Percentiles rank a stretch among this genome's conserved stretches.
Conservation (phyloP, 2,329 filamentous ascomycete genomes). For the Paramyrothecium roridum region DNA sequence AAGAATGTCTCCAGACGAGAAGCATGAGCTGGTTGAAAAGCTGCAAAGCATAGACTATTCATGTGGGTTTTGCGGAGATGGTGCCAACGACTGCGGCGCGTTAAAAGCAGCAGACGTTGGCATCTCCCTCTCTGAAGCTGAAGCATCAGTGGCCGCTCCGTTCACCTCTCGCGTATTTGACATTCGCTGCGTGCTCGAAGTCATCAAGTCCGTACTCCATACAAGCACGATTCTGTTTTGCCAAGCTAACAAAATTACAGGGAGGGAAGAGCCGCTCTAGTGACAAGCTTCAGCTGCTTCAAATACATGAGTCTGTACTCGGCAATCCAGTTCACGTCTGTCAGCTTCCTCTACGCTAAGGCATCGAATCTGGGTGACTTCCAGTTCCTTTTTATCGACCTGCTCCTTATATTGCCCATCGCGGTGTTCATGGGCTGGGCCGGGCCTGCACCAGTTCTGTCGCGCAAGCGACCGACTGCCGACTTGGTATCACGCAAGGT, state of each 20-base stretch:
- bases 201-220: constrained; percentile 64
- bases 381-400: constrained; percentile 94
- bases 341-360: constrained; percentile 92
- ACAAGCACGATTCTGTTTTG: not conserved
- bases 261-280: constrained; percentile 88
- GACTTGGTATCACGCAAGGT: constrained; percentile 92
- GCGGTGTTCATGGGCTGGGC: constrained; percentile 99
- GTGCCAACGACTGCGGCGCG: constrained; percentile 95
- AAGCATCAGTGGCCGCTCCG: constrained; percentile 95
- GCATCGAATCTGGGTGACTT: constrained; percentile 96
- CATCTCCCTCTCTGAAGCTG: constrained; percentile 93
- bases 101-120: constrained; percentile 96
- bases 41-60: constrained; percentile 95
- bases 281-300: constrained; percentile 99
- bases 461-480: constrained; percentile 83
- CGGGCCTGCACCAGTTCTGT: constrained; percentile 73
- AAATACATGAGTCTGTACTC: constrained; percentile 99
- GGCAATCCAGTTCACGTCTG: constrained; percentile 97
- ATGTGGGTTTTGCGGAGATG: constrained; percentile 93
- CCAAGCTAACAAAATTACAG: constrained; percentile 35
- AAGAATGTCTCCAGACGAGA: constrained; percentile 98
- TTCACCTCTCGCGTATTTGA: constrained; percentile 96
- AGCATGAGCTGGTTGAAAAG: constrained; percentile 96
- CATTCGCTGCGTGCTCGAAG: constrained; percentile 89
- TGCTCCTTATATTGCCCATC: constrained; percentile 88